Evolutionary conservation across 1,139 yeast genomes (phyloP).

Genomic region (Taphrina pruni): DNA sequence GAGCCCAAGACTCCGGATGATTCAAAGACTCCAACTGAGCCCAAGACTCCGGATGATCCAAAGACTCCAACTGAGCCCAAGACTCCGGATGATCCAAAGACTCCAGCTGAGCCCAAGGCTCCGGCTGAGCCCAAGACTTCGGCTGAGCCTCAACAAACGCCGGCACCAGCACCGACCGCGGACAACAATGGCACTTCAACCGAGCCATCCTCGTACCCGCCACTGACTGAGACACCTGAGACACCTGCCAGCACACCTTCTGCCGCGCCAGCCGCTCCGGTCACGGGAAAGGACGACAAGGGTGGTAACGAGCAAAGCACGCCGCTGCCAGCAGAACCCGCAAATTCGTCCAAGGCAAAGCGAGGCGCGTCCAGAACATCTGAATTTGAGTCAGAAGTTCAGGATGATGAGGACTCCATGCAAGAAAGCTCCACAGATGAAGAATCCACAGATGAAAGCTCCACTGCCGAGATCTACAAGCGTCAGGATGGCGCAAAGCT

Average conservation of each 20-base stretch:
- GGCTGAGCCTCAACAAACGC: not conserved
- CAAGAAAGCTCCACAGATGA: too few relatives aligned
- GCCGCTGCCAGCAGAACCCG: not conserved
- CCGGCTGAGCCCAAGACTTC: not conserved
- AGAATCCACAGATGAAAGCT: too few relatives aligned
- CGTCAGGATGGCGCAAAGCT: not conserved
- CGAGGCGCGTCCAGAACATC: not conserved
- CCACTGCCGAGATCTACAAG: not conserved
- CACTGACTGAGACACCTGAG: slow-evolving; percentile 3
- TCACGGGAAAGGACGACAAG: not conserved
- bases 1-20: not conserved
- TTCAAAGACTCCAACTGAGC: not conserved
- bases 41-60: not conserved
- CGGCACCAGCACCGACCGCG: not conserved
- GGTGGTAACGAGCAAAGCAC: not conserved
- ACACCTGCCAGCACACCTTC: not conserved
- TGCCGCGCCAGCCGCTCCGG: not conserved
- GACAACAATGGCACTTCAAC: slow-evolving; percentile 10
- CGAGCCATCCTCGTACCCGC: not conserved
- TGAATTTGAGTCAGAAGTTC: not conserved
- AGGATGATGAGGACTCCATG: too few relatives aligned
- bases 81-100: not conserved
- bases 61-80: not conserved
- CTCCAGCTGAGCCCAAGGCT: not conserved
- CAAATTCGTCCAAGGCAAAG: not conserved